Evolutionary conservation across 75 land plant species (phyloP).

Genomic region (Sequoiadendron giganteum): DNA sequence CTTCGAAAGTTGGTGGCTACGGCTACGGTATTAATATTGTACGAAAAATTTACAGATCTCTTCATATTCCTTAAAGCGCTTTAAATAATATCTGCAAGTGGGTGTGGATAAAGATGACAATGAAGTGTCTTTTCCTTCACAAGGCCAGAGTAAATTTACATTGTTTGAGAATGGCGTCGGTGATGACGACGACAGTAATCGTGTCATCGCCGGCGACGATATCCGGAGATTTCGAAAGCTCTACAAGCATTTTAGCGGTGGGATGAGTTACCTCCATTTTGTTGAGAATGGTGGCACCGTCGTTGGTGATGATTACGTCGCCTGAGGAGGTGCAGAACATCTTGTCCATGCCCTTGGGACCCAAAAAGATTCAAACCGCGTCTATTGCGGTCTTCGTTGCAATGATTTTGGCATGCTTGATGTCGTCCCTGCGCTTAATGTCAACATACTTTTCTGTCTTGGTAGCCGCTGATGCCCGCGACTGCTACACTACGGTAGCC

Average conservation of each 20-base stretch:
- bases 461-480: neutral
- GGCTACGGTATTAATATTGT: no score
- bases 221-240: slow-evolving; percentile 94
- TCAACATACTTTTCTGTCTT: slow-evolving; percentile 86
- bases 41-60: no score
- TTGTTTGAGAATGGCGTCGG: slow-evolving; percentile 84
- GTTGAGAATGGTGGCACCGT: slow-evolving; percentile 96
- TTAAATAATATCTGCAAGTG: no score
- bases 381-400: slow-evolving; percentile 88
- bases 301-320: slow-evolving; percentile 97
- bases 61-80: no score
- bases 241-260: slow-evolving; percentile 96
- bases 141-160: slow-evolving; percentile 51
- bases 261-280: slow-evolving; percentile 94
- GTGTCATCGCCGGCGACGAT: slow-evolving; percentile 96
- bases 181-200: slow-evolving; percentile 93
- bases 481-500: neutral
- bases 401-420: slow-evolving; percentile 77
- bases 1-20: no score
- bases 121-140: no score
- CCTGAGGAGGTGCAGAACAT: slow-evolving; percentile 84
- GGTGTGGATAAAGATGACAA: no score
- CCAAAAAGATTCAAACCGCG: slow-evolving; percentile 91
- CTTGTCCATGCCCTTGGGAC: slow-evolving; percentile 99
- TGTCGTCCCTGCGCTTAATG: slow-evolving; percentile 88